Conservation (phyloP, 495 filamentous ascomycete species). For the Aspergillus avenaceus region DNA sequence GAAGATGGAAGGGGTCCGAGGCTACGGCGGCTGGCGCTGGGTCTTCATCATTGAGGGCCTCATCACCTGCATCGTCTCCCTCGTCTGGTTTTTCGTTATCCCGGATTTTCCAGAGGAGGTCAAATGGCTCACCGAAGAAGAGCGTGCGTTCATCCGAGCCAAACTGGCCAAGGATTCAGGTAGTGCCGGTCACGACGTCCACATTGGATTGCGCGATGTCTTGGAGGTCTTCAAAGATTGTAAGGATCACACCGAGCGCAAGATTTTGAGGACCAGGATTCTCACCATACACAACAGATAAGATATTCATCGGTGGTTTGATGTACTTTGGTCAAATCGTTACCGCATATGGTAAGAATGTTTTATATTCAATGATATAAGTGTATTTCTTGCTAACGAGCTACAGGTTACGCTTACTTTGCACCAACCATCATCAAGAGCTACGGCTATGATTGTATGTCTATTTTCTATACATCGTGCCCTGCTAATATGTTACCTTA, state of each 20-base stretch:
- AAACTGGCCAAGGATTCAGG: slow-evolving; percentile 78
- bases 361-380: not conserved
- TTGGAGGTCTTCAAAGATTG: slow-evolving; percentile 70
- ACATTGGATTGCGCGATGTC: slow-evolving; percentile 61
- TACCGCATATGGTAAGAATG: slow-evolving; percentile 67
- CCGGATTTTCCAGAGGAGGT: slow-evolving; percentile 67
- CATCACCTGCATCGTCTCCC: slow-evolving; percentile 66
- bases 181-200: slow-evolving; percentile 59
- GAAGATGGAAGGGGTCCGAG: slow-evolving; percentile 61
- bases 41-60: slow-evolving; percentile 68
- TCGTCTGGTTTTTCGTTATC: slow-evolving; percentile 74
- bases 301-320: slow-evolving; percentile 71
- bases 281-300: slow-evolving; percentile 34
- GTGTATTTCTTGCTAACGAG: slow-evolving; percentile 10
- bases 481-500: slow-evolving; percentile 9
- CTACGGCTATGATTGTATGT: slow-evolving; percentile 54
- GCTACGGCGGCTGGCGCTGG: slow-evolving; percentile 86
- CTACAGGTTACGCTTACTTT: slow-evolving; percentile 66
- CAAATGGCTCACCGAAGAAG: slow-evolving; percentile 65
- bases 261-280: not conserved
- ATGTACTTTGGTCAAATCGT: slow-evolving; percentile 86
- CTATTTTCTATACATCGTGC: not conserved
- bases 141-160: slow-evolving; percentile 67
- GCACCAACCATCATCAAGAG: slow-evolving; percentile 69
- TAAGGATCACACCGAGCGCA: slow-evolving; percentile 26